Percentiles rank a stretch among this genome's conserved stretches.
These are phyloP conservation scores for Xylaria telfairii DNA, from an alignment of 495 filamentous ascomycete species.

Conservation along the genomic window DNA sequence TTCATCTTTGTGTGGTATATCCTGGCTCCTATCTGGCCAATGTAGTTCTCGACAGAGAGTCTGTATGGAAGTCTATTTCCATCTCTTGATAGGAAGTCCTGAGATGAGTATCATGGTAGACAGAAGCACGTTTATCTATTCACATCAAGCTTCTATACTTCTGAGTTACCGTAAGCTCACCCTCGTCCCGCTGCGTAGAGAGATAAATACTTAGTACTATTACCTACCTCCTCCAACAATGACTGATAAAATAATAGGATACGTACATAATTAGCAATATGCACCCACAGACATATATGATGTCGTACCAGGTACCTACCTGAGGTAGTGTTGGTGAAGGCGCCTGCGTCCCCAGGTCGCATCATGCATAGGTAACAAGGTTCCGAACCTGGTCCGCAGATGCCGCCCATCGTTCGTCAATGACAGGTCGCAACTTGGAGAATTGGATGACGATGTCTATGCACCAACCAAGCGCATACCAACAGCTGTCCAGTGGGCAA, in stretches of 20 bases:
- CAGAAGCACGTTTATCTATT: neutral
- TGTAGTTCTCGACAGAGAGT: too few species aligned
- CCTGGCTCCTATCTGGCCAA: neutral
- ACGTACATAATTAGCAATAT: neutral
- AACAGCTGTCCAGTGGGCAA: neutral
- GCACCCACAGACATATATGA: neutral
- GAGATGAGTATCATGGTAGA: neutral
- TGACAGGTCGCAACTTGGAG: neutral
- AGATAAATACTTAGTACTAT: too few species aligned
- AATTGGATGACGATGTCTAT: neutral
- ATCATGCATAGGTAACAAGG: conserved; percentile 10
- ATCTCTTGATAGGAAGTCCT: neutral
- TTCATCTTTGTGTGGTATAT: neutral
- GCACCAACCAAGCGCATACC: neutral
- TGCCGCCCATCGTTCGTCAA: neutral
- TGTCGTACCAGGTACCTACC: too few species aligned
- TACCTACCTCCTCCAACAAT: too few species aligned
- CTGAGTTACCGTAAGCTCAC: too few species aligned
- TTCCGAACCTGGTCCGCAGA: neutral
- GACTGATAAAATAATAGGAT: neutral
- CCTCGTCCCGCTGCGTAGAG: neutral
- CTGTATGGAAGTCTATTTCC: neutral
- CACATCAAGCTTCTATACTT: neutral
- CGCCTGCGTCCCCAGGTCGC: conserved; percentile 9
- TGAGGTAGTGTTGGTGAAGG: neutral